These are phyloP conservation scores for Saccharomycopsis oosterbeekiorum DNA, from an alignment of 805 yeast species.

Conservation along the genomic window DNA sequence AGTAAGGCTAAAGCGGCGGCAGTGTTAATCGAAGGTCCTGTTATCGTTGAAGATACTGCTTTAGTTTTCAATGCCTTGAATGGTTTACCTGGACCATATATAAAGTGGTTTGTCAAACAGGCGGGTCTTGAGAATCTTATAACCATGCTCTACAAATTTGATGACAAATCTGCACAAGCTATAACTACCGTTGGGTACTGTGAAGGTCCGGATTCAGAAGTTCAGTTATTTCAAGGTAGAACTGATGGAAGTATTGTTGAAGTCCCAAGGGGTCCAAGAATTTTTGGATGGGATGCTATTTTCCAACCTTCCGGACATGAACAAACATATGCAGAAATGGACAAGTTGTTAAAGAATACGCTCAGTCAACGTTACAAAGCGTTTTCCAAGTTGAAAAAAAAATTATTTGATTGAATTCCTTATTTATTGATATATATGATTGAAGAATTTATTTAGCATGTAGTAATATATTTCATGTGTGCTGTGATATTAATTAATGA, in stretches of 20 bases:
- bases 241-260: slow-evolving; percentile 74
- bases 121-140: slow-evolving; percentile 72
- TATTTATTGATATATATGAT: no score
- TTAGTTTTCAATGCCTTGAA: slow-evolving; percentile 73
- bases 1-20: slow-evolving; percentile 77
- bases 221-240: slow-evolving; percentile 73
- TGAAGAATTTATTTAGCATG: background rate
- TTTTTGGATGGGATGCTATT: slow-evolving; percentile 92
- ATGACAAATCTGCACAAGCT: slow-evolving; percentile 77
- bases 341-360: slow-evolving; percentile 58
- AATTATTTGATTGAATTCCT: background rate
- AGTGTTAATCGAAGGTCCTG: slow-evolving; percentile 56
- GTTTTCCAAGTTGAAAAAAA: slow-evolving; percentile 53
- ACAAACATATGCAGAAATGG: slow-evolving; percentile 86
- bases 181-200: slow-evolving; percentile 89
- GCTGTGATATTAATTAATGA: background rate
- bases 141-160: slow-evolving; percentile 70
- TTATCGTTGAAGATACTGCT: slow-evolving; percentile 91
- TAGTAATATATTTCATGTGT: background rate
- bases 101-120: slow-evolving; percentile 80
- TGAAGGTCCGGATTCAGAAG: slow-evolving; percentile 66
- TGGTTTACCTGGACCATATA: slow-evolving; percentile 89
- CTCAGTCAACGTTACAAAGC: slow-evolving; percentile 88
- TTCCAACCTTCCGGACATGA: slow-evolving; percentile 73
- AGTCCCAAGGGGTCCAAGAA: slow-evolving; percentile 61